Evolutionary conservation across 192 early-diverging fungal species (phyloP), one percentile per base, ranked within the genome.

Genomic region (Coemansia sp.): DNA sequence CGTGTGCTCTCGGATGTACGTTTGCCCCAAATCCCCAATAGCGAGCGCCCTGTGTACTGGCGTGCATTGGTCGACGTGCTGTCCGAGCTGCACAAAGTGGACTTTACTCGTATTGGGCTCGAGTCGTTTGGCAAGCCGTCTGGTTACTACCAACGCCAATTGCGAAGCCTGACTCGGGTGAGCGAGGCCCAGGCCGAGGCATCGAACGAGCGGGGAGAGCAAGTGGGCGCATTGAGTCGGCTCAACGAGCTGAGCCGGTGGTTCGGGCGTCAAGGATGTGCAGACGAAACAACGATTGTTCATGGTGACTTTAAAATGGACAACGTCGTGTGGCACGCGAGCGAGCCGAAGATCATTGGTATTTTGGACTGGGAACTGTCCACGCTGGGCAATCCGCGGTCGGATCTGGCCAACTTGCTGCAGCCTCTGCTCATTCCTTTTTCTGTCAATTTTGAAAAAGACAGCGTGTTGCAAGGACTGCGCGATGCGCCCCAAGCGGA

Each of bases 231-330:
- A n/a, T 69, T 98, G 51, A 85, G 85, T 18, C 77, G 87, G 2
- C 65, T 94, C 14, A 75, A 82, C 41, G 85, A 91, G 61, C 81
- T 95, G 74, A 66, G 85, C 19, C 70, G 65, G 6, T 98, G 94
- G 93, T 90, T 96, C 62, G 76, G 71, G 39, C 68, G 62, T 0
- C 86, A 90, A 68, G 71, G 82, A 55, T 83, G 92, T 26, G 57
- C 80, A 12, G 93, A 96, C 74, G 86, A 89, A 54, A 87, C 89
- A 0, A 90, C 92, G 4, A 78, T 98, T 43, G 87, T 95, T 18
- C 94, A 98, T 61, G 96, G 96, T 19, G 96, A 98, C 68, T 98
- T 87, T 77, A 96, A 95, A 73, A 84, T 88, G 60, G 85, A 87
- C 76, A 88, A 93, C 69, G 84, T 92, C 48, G 75, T 86, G 0